phyloP scores from a whole-genome alignment of 1,284 basidiomycete species.

The Apiotrichum akiyoshidainum region DNA sequence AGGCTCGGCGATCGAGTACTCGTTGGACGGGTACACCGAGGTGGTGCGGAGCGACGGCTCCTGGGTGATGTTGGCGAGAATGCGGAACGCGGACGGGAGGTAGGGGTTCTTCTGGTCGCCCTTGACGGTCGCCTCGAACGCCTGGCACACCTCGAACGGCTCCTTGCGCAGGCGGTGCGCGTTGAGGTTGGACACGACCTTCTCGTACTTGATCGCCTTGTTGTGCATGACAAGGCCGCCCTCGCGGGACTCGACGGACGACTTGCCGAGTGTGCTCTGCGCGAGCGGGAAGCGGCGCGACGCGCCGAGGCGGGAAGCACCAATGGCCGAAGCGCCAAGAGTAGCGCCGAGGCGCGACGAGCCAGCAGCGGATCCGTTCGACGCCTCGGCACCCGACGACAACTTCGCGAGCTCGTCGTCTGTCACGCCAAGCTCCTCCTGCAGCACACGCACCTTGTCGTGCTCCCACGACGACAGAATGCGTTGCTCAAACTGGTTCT shows the following conservation, averaged over 20 bases:
- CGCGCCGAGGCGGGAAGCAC: slow-evolving; percentile 34
- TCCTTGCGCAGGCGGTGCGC: slow-evolving; percentile 36
- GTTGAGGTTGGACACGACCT: slow-evolving; percentile 64
- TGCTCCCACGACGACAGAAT: slow-evolving; percentile 44
- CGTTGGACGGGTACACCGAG: neutral
- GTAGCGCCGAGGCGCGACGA: slow-evolving; percentile 11
- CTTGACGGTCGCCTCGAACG: slow-evolving; percentile 37
- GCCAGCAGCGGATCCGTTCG: neutral
- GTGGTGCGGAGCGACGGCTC: slow-evolving; percentile 51
- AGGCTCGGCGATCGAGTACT: slow-evolving; percentile 19
- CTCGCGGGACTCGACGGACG: slow-evolving; percentile 34
- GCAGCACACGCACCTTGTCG: slow-evolving; percentile 43
- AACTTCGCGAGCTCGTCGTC: slow-evolving; percentile 42
- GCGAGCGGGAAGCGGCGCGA: slow-evolving; percentile 40
- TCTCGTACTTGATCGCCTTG: slow-evolving; percentile 94
- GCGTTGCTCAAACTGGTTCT: slow-evolving; percentile 45
- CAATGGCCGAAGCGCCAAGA: slow-evolving; percentile 28
- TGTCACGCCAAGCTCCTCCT: slow-evolving; percentile 48
- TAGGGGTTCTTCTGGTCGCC: slow-evolving; percentile 48
- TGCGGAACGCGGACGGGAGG: slow-evolving; percentile 47
- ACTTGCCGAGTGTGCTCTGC: slow-evolving; percentile 31
- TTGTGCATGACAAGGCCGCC: slow-evolving; percentile 63
- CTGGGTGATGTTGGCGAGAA: slow-evolving; percentile 52
- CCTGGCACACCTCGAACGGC: slow-evolving; percentile 36
- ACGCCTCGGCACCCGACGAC: slow-evolving; percentile 6